Conservation (phyloP, 1,284 basidiomycete species). For the Trametes sp. region DNA sequence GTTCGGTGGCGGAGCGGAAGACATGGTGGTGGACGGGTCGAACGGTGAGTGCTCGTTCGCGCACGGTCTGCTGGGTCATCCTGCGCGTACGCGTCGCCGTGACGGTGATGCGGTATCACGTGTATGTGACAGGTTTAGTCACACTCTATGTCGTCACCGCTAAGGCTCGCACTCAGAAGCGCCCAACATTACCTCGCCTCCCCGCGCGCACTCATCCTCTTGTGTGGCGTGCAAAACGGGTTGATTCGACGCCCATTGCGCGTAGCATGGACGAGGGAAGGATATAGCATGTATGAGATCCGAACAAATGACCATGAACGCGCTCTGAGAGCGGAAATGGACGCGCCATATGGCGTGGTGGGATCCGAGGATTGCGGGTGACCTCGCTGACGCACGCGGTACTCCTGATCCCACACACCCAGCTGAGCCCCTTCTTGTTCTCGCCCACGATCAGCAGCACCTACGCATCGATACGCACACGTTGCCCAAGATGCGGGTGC, state of each 20-base stretch:
- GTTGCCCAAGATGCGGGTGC: conserved; percentile 46
- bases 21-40: conserved; percentile 55
- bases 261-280: background rate
- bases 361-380: conserved; percentile 4
- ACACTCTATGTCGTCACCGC: background rate
- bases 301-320: background rate
- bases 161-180: no score
- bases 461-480: conserved; percentile 23
- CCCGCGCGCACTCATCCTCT: no score
- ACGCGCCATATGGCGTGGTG: conserved; percentile 20
- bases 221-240: no score
- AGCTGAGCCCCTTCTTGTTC: conserved; percentile 2
- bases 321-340: background rate
- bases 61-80: conserved; percentile 15
- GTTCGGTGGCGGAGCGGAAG: conserved; percentile 65
- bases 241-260: no score
- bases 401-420: conserved; percentile 1
- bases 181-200: no score
- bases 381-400: conserved; percentile 16
- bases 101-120: conserved; percentile 7
- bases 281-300: no score
- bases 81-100: conserved; percentile 34
- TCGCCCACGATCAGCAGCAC: conserved; percentile 22
- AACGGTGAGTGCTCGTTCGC: conserved; percentile 18
- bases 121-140: background rate